A percentile compares a stretch with the other conserved stretches of the same genome.
Evolutionary conservation across 2,329 filamentous ascomycete genomes (phyloP).

Genomic region (Exophiala calicioides): DNA sequence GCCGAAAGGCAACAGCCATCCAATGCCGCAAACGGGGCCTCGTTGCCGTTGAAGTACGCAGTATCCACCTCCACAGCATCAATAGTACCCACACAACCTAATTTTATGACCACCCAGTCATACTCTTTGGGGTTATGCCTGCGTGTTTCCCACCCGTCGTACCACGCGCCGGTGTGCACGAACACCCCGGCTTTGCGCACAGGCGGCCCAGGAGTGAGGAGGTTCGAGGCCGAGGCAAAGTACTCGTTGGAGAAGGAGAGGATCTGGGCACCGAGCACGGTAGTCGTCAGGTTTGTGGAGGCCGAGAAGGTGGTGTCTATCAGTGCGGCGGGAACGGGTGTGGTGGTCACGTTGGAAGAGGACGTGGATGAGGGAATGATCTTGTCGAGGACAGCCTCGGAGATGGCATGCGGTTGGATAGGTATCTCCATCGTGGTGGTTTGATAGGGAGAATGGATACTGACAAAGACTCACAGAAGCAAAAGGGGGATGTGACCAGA

Average conservation of each 20-base stretch:
- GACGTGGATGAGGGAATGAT: slow-evolving; percentile 6
- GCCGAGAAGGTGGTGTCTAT: slow-evolving; percentile 59
- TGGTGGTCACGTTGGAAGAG: slow-evolving; percentile 20
- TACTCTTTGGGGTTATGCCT: slow-evolving; percentile 59
- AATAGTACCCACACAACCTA: slow-evolving; percentile 40
- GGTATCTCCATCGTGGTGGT: slow-evolving; percentile 20
- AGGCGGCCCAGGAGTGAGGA: slow-evolving; percentile 58
- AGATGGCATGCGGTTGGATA: slow-evolving; percentile 18
- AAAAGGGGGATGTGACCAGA: background rate
- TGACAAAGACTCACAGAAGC: too few species aligned
- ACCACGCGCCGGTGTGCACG: slow-evolving; percentile 63
- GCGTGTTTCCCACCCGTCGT: slow-evolving; percentile 65
- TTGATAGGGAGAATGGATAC: too few species aligned
- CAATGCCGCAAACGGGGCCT: slow-evolving; percentile 45
- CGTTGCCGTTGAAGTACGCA: slow-evolving; percentile 48
- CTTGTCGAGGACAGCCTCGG: slow-evolving; percentile 14
- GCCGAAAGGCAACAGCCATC: slow-evolving; percentile 38
- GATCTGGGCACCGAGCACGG: slow-evolving; percentile 54
- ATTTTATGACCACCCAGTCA: slow-evolving; percentile 62
- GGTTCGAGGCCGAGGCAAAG: slow-evolving; percentile 61
- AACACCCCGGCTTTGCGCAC: slow-evolving; percentile 60
- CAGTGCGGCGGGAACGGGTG: slow-evolving; percentile 45
- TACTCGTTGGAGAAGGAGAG: slow-evolving; percentile 62
- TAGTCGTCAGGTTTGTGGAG: slow-evolving; percentile 51
- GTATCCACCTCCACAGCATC: slow-evolving; percentile 49